Percentiles rank a stretch among this genome's conserved stretches.
phyloP scores from a whole-genome alignment of 257 asterid genomes.

The Solanum okadae region DNA sequence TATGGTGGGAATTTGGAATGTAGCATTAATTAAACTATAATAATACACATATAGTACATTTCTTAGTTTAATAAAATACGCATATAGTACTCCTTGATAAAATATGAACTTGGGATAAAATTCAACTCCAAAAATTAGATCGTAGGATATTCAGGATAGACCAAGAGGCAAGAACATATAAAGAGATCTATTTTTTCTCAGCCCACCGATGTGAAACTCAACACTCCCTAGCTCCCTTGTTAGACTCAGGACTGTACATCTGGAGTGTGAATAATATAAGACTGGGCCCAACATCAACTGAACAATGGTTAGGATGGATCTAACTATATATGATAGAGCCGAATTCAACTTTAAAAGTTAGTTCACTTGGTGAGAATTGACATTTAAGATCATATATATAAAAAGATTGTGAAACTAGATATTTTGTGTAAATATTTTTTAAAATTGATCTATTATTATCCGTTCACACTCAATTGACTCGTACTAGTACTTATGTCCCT shows the following conservation, averaged over 20 bases:
- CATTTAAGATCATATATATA: background rate
- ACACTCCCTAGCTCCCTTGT: background rate
- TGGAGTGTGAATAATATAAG: background rate
- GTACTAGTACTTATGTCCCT: background rate
- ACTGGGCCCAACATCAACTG: background rate
- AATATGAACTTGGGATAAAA: background rate
- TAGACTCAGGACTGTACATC: background rate
- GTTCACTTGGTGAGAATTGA: background rate
- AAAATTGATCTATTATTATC: background rate
- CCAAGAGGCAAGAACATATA: background rate
- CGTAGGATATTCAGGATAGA: fast-evolving
- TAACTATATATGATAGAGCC: fast-evolving
- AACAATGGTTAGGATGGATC: background rate
- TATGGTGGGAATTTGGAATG: background rate
- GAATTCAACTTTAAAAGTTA: background rate
- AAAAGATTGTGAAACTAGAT: background rate
- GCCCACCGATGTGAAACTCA: background rate
- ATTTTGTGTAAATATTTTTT: background rate
- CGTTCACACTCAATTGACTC: background rate
- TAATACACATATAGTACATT: background rate
- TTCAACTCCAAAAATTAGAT: background rate
- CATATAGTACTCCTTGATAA: background rate
- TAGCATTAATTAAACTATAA: background rate
- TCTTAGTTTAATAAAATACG: background rate
- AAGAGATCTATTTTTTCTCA: background rate